Percentiles rank a stretch among this genome's conserved stretches.
These are phyloP conservation scores for Mucor lusitanicus DNA, from an alignment of 371 early-diverging fungal species.

Conservation along the genomic window DNA sequence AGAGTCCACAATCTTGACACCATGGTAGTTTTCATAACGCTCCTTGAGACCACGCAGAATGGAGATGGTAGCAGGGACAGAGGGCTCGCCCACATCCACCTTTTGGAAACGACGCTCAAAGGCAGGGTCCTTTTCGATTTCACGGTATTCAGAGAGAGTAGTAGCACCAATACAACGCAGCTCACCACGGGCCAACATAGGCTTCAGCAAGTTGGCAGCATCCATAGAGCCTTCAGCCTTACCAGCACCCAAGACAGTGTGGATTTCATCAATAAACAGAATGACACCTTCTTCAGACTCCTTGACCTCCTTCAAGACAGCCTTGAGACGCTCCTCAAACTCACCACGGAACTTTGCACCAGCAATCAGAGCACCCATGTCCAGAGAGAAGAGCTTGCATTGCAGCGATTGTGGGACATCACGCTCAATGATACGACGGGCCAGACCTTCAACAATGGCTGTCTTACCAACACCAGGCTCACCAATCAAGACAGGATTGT, in stretches of 20 bases:
- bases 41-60: conserved; percentile 87
- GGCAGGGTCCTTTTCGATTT: conserved; percentile 87
- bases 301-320: conserved; percentile 94
- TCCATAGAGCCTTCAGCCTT: conserved; percentile 92
- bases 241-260: conserved; percentile 92
- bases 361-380: conserved; percentile 92
- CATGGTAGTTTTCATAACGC: conserved; percentile 84
- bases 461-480: conserved; percentile 96
- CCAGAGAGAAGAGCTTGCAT: conserved; percentile 89
- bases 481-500: conserved; percentile 87
- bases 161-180: conserved; percentile 91
- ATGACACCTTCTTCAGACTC: conserved; percentile 91
- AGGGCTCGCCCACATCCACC: conserved; percentile 82
- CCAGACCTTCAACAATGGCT: conserved; percentile 95
- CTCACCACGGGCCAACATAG: conserved; percentile 84
- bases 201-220: conserved; percentile 93
- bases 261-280: conserved; percentile 99
- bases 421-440: conserved; percentile 93
- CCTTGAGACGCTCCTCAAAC: conserved; percentile 98
- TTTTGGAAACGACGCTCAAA: conserved; percentile 91
- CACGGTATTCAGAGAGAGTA: conserved; percentile 85
- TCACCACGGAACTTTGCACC: conserved; percentile 96
- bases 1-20: conserved; percentile 81
- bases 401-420: conserved; percentile 93
- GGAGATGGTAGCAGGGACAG: conserved; percentile 79